A percentile compares a stretch with the other conserved stretches of the same genome.
Conservation (phyloP, 163 green algal genomes). For the Scenedesmus sp. region DNA sequence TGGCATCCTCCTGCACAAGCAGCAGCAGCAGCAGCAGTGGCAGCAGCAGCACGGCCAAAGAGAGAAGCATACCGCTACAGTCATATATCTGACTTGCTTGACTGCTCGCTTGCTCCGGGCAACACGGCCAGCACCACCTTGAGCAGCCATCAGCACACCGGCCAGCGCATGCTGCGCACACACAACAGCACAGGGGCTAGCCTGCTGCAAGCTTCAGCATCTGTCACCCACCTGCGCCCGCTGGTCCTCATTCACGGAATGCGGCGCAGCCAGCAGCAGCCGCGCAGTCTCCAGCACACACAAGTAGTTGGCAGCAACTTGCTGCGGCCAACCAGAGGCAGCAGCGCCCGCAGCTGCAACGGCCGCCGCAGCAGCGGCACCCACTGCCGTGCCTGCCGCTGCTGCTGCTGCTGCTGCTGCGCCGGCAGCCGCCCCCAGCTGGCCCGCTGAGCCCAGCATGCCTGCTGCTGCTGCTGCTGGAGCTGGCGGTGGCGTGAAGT, state of each 20-base stretch:
- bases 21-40: not conserved
- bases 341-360: slow-evolving; percentile 42
- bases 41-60: not conserved
- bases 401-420: slow-evolving; percentile 34
- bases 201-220: not conserved
- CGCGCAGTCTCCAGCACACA: slow-evolving; percentile 77
- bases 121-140: no score
- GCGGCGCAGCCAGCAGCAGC: slow-evolving; percentile 72
- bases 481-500: slow-evolving; percentile 22
- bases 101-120: no score
- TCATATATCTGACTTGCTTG: no score
- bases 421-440: slow-evolving; percentile 46
- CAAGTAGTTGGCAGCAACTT: slow-evolving; percentile 83
- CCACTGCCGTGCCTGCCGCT: not conserved
- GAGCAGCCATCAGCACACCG: no score
- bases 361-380: slow-evolving; percentile 30
- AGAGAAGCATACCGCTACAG: no score
- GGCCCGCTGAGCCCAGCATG: slow-evolving; percentile 12
- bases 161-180: not conserved
- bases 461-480: slow-evolving; percentile 14
- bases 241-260: slow-evolving; percentile 24
- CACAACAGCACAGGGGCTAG: no score
- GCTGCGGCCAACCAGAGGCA: slow-evolving; percentile 45
- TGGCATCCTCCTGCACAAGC: slow-evolving; percentile 54
- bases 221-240: slow-evolving; percentile 3